Evolutionary conservation across 257 asterid genomes (phyloP).

Genomic region (Marsdenia floribunda): DNA sequence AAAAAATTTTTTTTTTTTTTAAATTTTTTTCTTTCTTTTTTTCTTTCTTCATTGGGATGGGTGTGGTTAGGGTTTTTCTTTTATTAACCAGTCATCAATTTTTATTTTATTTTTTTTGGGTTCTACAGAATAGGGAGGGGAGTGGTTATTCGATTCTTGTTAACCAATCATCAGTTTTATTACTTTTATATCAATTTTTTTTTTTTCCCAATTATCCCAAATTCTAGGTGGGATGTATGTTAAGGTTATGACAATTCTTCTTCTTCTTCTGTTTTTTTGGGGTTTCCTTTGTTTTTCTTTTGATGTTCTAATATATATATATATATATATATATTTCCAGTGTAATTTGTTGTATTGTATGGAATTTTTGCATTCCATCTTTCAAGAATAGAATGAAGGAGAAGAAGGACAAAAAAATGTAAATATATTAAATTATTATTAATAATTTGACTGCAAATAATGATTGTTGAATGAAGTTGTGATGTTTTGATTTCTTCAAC

Average conservation of each 20-base stretch:
- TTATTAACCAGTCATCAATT: slow-evolving; percentile 17
- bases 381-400: neutral
- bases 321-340: neutral
- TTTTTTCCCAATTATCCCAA: neutral
- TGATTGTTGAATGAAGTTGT: neutral
- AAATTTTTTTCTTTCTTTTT: too few relatives aligned
- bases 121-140: slow-evolving; percentile 11
- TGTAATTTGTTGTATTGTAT: slow-evolving; percentile 5
- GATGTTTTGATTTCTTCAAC: neutral
- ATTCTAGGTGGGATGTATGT: slow-evolving; percentile 5
- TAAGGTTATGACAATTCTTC: slow-evolving; percentile 1
- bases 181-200: neutral
- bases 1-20: too few relatives aligned
- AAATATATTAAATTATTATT: slow-evolving; percentile 6
- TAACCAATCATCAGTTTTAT: slow-evolving; percentile 8
- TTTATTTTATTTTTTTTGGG: neutral
- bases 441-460: neutral
- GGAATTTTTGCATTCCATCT: neutral
- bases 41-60: slow-evolving; percentile 14
- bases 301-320: too few relatives aligned
- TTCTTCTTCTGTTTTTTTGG: neutral
- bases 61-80: slow-evolving; percentile 14
- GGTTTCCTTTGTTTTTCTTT: neutral
- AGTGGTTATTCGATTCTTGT: slow-evolving; percentile 15
- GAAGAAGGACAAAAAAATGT: neutral